phyloP scores from a whole-genome alignment of 2,329 filamentous ascomycete genomes.

The Pseudocercospora cruenta region DNA sequence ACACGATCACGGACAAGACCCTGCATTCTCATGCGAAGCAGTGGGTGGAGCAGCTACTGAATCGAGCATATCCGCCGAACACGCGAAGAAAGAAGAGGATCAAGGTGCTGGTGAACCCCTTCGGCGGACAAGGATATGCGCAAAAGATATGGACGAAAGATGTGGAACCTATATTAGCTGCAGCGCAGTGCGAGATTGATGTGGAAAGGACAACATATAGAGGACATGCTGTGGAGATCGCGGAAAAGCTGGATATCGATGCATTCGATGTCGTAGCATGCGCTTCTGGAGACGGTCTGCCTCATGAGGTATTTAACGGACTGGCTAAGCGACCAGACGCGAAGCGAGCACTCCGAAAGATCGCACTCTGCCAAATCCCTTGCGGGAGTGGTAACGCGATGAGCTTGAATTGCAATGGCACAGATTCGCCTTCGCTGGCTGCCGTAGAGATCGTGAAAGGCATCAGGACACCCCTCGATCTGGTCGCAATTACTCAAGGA shows the following conservation, averaged over 20 bases:
- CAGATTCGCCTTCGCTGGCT: constrained; percentile 72
- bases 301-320: constrained; percentile 94
- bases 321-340: constrained; percentile 78
- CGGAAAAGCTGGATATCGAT: constrained; percentile 73
- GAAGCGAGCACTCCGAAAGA: constrained; percentile 68
- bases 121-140: constrained; percentile 80
- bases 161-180: constrained; percentile 79
- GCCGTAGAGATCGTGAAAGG: constrained; percentile 88
- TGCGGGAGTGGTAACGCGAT: constrained; percentile 95
- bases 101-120: constrained; percentile 88
- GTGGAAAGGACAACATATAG: constrained; percentile 70
- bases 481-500: constrained; percentile 86
- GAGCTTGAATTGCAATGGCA: constrained; percentile 86
- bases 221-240: constrained; percentile 80
- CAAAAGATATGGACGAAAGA: constrained; percentile 72
- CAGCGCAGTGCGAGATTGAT: constrained; percentile 76
- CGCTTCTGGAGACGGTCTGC: constrained; percentile 88
- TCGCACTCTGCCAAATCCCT: constrained; percentile 85
- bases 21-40: constrained; percentile 53
- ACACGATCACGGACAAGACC: constrained; percentile 59
- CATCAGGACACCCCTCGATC: constrained; percentile 77
- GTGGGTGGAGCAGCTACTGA: constrained; percentile 69
- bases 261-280: constrained; percentile 83
- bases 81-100: constrained; percentile 71
- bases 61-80: constrained; percentile 70